Base-by-base conservation (phyloP, 148 eudicot genomes). In the Fagopyrum esculentum region DNA sequence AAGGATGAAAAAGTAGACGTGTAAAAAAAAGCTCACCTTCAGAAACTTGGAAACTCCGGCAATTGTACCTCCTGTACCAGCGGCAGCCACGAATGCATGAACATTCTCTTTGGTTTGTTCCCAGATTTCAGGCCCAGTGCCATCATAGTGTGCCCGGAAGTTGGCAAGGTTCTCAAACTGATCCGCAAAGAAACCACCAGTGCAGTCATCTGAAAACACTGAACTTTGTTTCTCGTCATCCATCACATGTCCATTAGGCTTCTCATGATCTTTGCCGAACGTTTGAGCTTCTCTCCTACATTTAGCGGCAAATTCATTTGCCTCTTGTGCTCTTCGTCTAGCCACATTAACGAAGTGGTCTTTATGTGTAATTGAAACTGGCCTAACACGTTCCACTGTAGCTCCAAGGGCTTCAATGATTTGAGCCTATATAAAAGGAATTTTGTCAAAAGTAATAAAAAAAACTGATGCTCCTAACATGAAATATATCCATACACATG, bases 41-140 rank as follows among this genome's bases (percentile, higher is more conserved):
- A 95, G 86, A 83, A 84, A 90, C 50, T 84, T 87, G 64, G 99
- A 92, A 78, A 89, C 86, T 56, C 97, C 99, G 71, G 97, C 92
- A 11, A 95, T 64, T n/a, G 99, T 92, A 74, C 99, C 99, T 26
- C 99, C 97, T 1, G 99, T 92, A 56, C 99, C 99, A 77, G 99
- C 96, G 73, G 96, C 97, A 30, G 96, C 97, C 71, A 95, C 84
- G 81, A 95, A 95, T 60, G 99, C 96, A 79, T 95, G 82, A 80
- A 95, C 63, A 55, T 86, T 84, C 16, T 94, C 94, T 68, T 81
- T 89, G 52, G 90, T 87, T 81, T 95, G 99, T 56, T 87, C 88
- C 99, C 97, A 95, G 49, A 95, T 90, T 84, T 95, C 99, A 75
- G 97, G 96, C 16, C 96, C 99, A 3, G 99, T 92, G 48, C 96